phyloP scores from a whole-genome alignment of 768 basidiomycete species.

The Chalciporus piperatus region DNA sequence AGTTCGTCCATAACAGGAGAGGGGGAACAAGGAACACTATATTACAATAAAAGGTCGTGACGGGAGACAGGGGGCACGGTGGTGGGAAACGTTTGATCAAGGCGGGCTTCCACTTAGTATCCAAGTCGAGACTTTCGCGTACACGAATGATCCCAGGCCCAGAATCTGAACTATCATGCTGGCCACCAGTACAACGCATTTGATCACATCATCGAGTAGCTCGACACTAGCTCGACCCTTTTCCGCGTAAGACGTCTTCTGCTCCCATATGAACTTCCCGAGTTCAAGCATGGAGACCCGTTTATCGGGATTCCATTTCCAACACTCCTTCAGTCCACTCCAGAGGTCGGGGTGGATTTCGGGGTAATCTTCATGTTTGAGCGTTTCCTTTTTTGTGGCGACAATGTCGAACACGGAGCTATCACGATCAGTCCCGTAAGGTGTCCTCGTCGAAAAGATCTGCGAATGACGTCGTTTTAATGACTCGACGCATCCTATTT shows the following conservation, averaged over 20 bases:
- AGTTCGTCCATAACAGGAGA: too few species aligned
- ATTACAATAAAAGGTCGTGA: too few species aligned
- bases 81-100: too few species aligned
- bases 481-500: neutral
- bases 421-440: conserved; percentile 17
- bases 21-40: too few species aligned
- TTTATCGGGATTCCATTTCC: conserved; percentile 11
- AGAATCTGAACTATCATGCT: too few species aligned
- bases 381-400: conserved; percentile 4
- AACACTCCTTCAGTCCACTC: conserved; percentile 18
- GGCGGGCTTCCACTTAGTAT: too few species aligned
- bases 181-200: too few species aligned
- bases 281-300: conserved; percentile 14
- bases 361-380: conserved; percentile 15
- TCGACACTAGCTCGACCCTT: neutral
- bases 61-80: too few species aligned
- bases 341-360: conserved; percentile 19
- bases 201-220: neutral
- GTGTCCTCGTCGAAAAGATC: conserved; percentile 25
- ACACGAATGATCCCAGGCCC: too few species aligned
- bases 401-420: conserved; percentile 17
- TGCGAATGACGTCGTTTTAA: neutral
- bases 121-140: too few species aligned
- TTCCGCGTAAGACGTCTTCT: conserved; percentile 6
- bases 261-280: conserved; percentile 17